Evolutionary conservation across 495 filamentous ascomycete species (phyloP), one percentile per base, ranked within the genome.

Genomic region (Aspergillus taichungensis): DNA sequence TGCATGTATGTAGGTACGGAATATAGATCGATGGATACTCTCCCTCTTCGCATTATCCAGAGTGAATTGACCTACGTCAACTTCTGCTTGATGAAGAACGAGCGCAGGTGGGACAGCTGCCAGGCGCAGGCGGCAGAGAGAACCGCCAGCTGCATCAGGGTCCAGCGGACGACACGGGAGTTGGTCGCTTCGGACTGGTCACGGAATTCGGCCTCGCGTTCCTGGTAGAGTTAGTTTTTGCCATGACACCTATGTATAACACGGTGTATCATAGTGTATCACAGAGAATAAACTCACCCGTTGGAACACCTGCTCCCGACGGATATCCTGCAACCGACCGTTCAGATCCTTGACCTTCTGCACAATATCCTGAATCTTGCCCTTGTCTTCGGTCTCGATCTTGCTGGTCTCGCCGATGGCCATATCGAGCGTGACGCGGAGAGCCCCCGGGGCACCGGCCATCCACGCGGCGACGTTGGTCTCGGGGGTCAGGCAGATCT

Each of bases 71-170:
- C 47, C 47, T 56, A 71, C 40, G 92, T 97, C 59, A 98, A 76
- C 74, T 98, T 98, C 72, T 98, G 92, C 78, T 98, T 98, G 74
- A 98, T 98, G 72, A 98, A 98, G 75, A 98, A 98, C 14, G 87
- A 84, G 44, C 92, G 75, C 43, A 98, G 77, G 65, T 97, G 90
- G 9, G 88, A 94, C 30, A 98, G 75, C 66, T 98, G 92, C 92
- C 92, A 98, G 44, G 92, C 88, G 65, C 92, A 98, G 27, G 92
- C 94, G 38, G 84, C 75, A 27, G 85, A 88, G 33, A 98, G 71
- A n/a, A 98, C 80, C 45, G 80, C 76, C 47, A 96, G 68, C 66
- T 98, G 92, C 47, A 97, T 82, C 44, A 94, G 63, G 36, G 90
- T 88, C 92, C 92, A 98, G 46, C 88, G 81, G 18, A 98, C 85